These are phyloP conservation scores for Aspergillus asperescens DNA, from an alignment of 495 filamentous ascomycete genomes.

Conservation along the genomic window DNA sequence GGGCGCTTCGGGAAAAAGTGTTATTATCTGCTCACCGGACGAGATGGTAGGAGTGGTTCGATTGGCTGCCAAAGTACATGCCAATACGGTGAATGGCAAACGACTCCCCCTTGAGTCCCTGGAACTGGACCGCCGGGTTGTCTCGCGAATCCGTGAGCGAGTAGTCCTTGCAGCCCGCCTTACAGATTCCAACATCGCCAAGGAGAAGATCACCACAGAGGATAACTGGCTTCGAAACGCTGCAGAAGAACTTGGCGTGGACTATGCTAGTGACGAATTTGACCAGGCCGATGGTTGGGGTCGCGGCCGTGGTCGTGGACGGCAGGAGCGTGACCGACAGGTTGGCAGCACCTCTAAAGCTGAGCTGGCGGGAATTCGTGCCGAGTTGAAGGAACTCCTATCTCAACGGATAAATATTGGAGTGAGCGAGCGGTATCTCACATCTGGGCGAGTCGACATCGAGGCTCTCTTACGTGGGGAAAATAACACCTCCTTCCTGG, in stretches of 20 bases:
- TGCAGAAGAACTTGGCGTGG: slow-evolving; percentile 89
- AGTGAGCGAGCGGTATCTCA: slow-evolving; percentile 86
- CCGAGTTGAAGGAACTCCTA: slow-evolving; percentile 50
- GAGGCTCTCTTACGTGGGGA: slow-evolving; percentile 66
- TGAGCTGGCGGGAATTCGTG: slow-evolving; percentile 53
- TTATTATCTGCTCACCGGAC: slow-evolving; percentile 86
- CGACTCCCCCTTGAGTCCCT: slow-evolving; percentile 66
- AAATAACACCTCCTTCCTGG: slow-evolving; percentile 55
- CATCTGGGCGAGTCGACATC: slow-evolving; percentile 72
- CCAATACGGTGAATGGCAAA: slow-evolving; percentile 47
- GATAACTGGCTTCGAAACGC: slow-evolving; percentile 79
- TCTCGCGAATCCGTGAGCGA: slow-evolving; percentile 67
- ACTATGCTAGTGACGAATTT: slow-evolving; percentile 85
- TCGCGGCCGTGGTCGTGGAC: slow-evolving; percentile 61
- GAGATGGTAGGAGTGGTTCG: slow-evolving; percentile 80
- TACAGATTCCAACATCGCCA: slow-evolving; percentile 74
- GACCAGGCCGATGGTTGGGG: slow-evolving; percentile 58
- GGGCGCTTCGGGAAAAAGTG: slow-evolving; percentile 65
- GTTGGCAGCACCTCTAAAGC: slow-evolving; percentile 61
- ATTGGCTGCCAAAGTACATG: slow-evolving; percentile 82
- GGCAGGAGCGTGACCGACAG: slow-evolving; percentile 70
- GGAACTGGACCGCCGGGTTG: slow-evolving; percentile 75
- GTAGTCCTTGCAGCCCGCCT: slow-evolving; percentile 74
- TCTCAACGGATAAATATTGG: slow-evolving; percentile 78
- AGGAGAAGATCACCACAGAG: slow-evolving; percentile 76